Base-by-base conservation (phyloP, 495 filamentous ascomycete species). In the Venustampulla echinocandica region DNA sequence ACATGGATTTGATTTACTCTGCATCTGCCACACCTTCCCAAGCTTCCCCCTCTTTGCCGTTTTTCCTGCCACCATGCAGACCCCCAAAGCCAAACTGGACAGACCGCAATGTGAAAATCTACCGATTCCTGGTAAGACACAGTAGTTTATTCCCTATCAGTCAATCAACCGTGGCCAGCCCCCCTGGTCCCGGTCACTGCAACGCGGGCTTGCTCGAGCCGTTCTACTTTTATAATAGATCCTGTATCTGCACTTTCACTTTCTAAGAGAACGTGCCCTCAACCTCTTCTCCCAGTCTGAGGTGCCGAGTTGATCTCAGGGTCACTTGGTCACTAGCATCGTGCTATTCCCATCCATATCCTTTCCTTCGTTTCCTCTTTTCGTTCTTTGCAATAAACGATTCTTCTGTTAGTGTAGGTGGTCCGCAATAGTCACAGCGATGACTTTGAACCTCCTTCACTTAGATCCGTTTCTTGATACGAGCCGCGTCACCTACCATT, bases 301-400 rank as follows among this genome's bases (percentile, higher is more conserved):
- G n/a, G 38, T 46, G 27, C 49, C 42, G 43, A 47, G 47, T 50
- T 49, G 52, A 47, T 54, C 52, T 39, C 13, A 34, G 50, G 51
- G 47, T 54, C 48, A 49, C 46, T 49, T 52, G 32, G 45, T 52
- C 33, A 19, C 7, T 18, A 21, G 11, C 15, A 30, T 28, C 20
- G 24, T 30, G 5, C 18, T 19, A 30, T 30, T 21, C 45, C 9
- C 34, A 21, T 13, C n/a, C 0, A 25, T 44, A 15, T 13, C n/a
- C 1, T 34, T 44, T 17, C 44, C n/a, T 40, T 37, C n/a, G 14
- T 33, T 48, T 25, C 38, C 36, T 46, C 5, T 35, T 46, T 6
- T 47, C 32, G 17, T 48, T 51, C 44, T 55, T 55, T 33, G 30
- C 41, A 44, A 52, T 48, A 33, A 45, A 44, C 34, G n/a, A 32